Base-by-base conservation (phyloP, 2,329 filamentous ascomycete genomes). In the Paraconiothyrium brasiliense region DNA sequence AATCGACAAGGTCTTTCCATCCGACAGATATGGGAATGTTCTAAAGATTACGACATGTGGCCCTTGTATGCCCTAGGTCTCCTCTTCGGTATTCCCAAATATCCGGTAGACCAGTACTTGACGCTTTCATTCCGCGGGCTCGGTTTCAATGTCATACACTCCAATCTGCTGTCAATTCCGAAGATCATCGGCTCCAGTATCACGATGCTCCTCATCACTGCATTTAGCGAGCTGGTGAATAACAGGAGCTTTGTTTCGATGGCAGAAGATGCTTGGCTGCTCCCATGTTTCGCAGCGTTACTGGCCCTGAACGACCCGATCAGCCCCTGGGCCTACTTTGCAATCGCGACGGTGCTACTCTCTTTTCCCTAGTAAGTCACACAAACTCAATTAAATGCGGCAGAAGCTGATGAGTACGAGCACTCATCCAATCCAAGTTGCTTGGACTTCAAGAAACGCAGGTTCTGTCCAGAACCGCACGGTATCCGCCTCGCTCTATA, bases 161-260 rank as follows among this genome's bases (percentile, higher is more conserved):
- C 87, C 1, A 91, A 90, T 70, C 72, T 91, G 30, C 82, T 91
- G 6, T 84, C 84, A 1, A 89, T 90, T 20, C 76, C 84, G 5
- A 60, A 59, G 44, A 64, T 60, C 4, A 54, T 62, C 27, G 61
- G 54, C 16, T 57, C 54, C 3, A 57, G 54, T 20, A 62, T 64
- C 54, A 66, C 57, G 10, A 63, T 66, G 61, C 61, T 63, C n/a
- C 27, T 63, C 3, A 60, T 62, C 32, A 66, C 61, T 47, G 62
- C 57, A 1, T 59, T 60, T 44, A 64, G 60, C 35, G 59, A 64
- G 51, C 27, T 64, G 16, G 51, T 64, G 4, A 63, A 62, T 54
- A 63, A 67, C 10, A 39, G 60, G 13, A 61, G 60, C 32, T 67
- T 63, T 22, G 62, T 62, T 4, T 60, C 62, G 13, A 57, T 60